Evolutionary conservation across 2,329 filamentous ascomycete species (phyloP).

Genomic region (Clonostachys rhizophaga): DNA sequence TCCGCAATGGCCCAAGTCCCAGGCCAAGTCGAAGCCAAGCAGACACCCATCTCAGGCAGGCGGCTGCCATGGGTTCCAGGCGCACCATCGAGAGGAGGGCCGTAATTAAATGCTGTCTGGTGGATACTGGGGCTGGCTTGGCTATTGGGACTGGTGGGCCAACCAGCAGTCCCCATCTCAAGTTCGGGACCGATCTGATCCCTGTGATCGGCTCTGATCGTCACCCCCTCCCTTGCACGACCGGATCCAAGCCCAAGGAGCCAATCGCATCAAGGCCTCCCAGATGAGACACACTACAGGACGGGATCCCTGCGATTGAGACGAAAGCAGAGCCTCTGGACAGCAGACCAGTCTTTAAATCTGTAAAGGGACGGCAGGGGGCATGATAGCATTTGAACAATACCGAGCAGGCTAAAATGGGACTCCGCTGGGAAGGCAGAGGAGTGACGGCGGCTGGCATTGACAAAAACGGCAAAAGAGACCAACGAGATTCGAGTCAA

Average conservation of each 20-base stretch:
- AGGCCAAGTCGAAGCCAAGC: no score
- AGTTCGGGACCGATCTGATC: constrained; percentile 3
- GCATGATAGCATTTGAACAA: background rate
- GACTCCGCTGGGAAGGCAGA: background rate
- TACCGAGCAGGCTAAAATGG: background rate
- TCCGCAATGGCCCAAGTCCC: no score
- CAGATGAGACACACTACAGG: constrained; percentile 1
- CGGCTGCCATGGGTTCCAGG: no score
- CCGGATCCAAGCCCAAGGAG: background rate
- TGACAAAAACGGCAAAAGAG: no score
- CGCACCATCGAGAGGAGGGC: no score
- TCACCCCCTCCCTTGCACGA: background rate
- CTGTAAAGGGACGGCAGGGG: background rate
- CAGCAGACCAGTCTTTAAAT: background rate
- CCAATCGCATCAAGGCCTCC: constrained; percentile 3
- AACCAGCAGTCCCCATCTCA: background rate
- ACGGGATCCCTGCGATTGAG: background rate
- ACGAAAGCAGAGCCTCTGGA: background rate
- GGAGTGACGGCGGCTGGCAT: background rate
- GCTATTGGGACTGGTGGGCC: background rate
- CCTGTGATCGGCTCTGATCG: constrained; percentile 2
- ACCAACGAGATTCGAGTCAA: no score
- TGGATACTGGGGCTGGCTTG: background rate
- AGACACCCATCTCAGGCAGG: no score
- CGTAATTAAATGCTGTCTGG: no score